Evolutionary conservation across 768 basidiomycete species (phyloP), one percentile per base, ranked within the genome.

Genomic region (Inosperma sp.): DNA sequence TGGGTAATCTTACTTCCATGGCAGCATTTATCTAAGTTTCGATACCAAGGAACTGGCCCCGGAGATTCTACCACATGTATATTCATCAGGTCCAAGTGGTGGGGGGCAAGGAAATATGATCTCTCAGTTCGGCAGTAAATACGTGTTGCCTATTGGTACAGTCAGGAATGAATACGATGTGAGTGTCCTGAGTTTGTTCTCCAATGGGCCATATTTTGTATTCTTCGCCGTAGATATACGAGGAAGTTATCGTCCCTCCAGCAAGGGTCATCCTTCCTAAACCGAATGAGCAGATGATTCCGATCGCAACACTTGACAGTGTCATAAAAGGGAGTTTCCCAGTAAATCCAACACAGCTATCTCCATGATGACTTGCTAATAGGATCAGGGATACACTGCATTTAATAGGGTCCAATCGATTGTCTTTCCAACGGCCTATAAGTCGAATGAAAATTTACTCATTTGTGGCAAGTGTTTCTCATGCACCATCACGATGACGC

Each of bases 371-470:
- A 39, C 45, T 54, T 51, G 35, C 53, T 14, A 42, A 26, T 16
- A 26, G 8, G 22, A 3, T 1, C 51, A 95, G 93, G 88, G 88
- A 23, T 99, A 98, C 62, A 71, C 76, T 26, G 76, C 84, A 8
- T 73, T 99, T 56, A 99, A 99, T 65, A 79, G 96, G 56, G 87
- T 99, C 52, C 96, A 99, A 64, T 94, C 92, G 1, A 92, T 97
- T 53, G 85, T 98, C 16, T 97, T 86, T 69, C 85, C 88, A 0
- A 90, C 89, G 3, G 96, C 94, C 1, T 97, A 95, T 67, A 74
- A 80, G n/a, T 86, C 91, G 1, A 98, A 96, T 57, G 96, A 97
- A 69, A 99, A 99, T 63, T 80, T 99, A 73, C 82, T 99, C 21
- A 78, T 99, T 30, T 94, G 92, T 62, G 92, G 89, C 89, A 61